Base-by-base conservation (phyloP, 148 eudicot genomes). In the Limonium bicolor region DNA sequence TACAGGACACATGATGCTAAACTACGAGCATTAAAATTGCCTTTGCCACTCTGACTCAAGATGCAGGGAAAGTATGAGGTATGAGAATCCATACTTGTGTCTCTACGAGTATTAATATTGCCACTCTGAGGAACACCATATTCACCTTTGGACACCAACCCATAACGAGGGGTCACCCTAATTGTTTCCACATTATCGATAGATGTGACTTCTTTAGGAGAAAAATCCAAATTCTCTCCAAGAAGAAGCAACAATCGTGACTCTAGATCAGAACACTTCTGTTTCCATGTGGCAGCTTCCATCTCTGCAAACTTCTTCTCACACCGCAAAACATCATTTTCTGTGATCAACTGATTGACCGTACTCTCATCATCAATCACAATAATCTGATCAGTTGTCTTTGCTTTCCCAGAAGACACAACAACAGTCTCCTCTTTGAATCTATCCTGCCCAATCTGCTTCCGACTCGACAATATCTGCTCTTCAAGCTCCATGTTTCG, bases 311-410 rank as follows among this genome's bases (percentile, higher is more conserved):
- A 24, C 13, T 24, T 54, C 62, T 71, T 84, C 60, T 76, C 81
- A 57, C 64, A 73, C 31, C 66, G 64, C 74, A 70, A 63, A 50
- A 64, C 79, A 19, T 49, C 62, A 55, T 70, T 76, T 61, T 65
- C 82, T 41, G 57, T 54, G 74, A 71, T 69, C 72, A 77, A 56
- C 27, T 70, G 56, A 23, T 31, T 36, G 48, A 80, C 27, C 57
- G 45, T 49, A 13, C 51, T 64, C 34, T 41, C 58, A 16, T 65
- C 72, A 13, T 36, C 66, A 10, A 20, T 19, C 32, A 45, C 71
- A 37, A 31, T 36, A 7, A 28, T 35, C 44, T 43, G 23, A 39
- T 48, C 68, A 8, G 36, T 48, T 27, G 10, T 22, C 7, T n/a
- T n/a, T n/a, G n/a, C n/a, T n/a, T n/a, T n/a, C n/a, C n/a, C 19